phyloP scores from a whole-genome alignment of 2,329 filamentous ascomycete genomes.

The Teratosphaeria viscida region DNA sequence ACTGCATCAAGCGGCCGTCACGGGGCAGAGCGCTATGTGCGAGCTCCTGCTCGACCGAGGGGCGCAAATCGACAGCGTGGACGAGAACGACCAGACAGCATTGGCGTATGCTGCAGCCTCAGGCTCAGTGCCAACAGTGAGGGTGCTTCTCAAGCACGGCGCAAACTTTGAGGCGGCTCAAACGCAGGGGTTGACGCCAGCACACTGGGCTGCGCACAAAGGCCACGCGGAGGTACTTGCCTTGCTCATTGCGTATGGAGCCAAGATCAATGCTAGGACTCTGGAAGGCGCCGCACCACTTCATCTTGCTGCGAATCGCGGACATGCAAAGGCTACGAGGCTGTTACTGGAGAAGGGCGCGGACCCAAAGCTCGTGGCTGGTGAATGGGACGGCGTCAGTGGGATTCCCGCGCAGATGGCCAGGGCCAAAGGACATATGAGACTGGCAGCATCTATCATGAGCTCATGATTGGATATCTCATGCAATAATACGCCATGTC shows the following conservation, averaged over 20 bases:
- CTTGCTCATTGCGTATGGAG: conserved; percentile 13
- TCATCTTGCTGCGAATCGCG: conserved; percentile 18
- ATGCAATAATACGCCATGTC: neutral
- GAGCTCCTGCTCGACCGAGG: conserved; percentile 19
- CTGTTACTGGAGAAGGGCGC: conserved; percentile 15
- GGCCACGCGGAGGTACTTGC: conserved; percentile 16
- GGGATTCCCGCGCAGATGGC: conserved; percentile 20
- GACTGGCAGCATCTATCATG: conserved; percentile 4
- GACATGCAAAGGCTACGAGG: conserved; percentile 13
- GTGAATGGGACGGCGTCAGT: conserved; percentile 16
- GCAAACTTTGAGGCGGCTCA: conserved; percentile 15
- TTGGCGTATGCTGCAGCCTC: conserved; percentile 20
- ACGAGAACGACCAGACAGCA: conserved; percentile 17
- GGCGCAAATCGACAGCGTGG: conserved; percentile 16
- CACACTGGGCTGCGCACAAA: conserved; percentile 22
- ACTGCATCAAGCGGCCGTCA: conserved; percentile 22
- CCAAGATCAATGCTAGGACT: conserved; percentile 11
- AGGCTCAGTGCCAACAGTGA: conserved; percentile 12
- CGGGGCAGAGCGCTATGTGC: conserved; percentile 19
- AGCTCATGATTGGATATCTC: conserved; percentile 1
- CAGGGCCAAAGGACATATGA: conserved; percentile 13
- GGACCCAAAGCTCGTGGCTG: conserved; percentile 2
- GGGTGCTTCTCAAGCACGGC: conserved; percentile 12
- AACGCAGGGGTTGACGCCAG: conserved; percentile 14
- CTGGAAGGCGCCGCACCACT: conserved; percentile 15